Conservation (phyloP, 495 filamentous ascomycete genomes). For the Aspergillus asperescens region DNA sequence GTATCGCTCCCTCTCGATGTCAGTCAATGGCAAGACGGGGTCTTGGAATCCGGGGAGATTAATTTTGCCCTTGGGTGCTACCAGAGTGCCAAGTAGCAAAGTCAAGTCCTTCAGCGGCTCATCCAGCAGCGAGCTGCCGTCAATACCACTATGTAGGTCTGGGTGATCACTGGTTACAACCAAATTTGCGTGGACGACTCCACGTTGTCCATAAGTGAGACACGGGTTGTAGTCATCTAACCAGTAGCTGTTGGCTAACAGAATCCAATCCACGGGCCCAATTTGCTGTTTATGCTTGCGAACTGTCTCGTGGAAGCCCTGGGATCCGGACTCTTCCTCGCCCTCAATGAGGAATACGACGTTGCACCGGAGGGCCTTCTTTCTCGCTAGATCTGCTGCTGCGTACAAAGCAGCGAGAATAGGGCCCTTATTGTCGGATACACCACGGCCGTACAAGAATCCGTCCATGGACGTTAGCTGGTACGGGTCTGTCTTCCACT, state of each 20-base stretch:
- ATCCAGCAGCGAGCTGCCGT: slow-evolving; percentile 80
- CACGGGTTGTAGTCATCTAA: slow-evolving; percentile 92
- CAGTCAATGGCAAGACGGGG: slow-evolving; percentile 66
- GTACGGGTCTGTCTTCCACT: slow-evolving; percentile 86
- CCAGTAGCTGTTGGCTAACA: slow-evolving; percentile 98
- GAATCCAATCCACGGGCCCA: slow-evolving; percentile 85
- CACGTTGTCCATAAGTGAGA: slow-evolving; percentile 87
- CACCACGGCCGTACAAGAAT: slow-evolving; percentile 93
- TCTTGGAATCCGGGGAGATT: slow-evolving; percentile 78
- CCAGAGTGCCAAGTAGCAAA: slow-evolving; percentile 69
- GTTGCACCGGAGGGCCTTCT: slow-evolving; percentile 73
- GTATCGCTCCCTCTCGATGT: slow-evolving; percentile 75
- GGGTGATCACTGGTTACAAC: slow-evolving; percentile 78
- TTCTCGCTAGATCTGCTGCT: slow-evolving; percentile 75
- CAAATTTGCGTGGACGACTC: slow-evolving; percentile 91
- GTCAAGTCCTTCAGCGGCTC: slow-evolving; percentile 90
- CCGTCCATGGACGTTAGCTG: slow-evolving; percentile 79
- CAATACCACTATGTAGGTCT: slow-evolving; percentile 92
- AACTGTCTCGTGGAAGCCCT: slow-evolving; percentile 79
- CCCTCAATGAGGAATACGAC: slow-evolving; percentile 93
- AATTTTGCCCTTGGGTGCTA: slow-evolving; percentile 55
- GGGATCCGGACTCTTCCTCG: slow-evolving; percentile 91
- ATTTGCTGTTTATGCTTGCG: slow-evolving; percentile 74
- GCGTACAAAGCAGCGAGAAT: slow-evolving; percentile 90
- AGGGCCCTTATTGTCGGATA: slow-evolving; percentile 95